Evolutionary conservation across 202 grass and related monocot genomes (phyloP).

Genomic region (Sporobolus alterniflorus): DNA sequence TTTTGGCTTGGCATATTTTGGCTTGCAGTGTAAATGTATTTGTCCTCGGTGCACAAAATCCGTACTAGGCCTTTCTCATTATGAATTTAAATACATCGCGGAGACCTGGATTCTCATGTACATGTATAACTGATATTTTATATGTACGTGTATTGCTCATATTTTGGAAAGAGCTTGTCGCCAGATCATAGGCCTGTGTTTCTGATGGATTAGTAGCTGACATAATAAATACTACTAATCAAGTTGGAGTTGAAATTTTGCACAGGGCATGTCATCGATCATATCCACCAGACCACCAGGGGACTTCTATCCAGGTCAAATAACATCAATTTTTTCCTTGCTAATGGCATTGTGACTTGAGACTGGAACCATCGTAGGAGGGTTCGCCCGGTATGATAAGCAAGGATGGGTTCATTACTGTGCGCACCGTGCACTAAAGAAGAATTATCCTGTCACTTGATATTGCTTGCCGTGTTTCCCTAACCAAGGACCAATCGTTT

Average conservation of each 20-base stretch:
- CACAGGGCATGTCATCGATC: conserved; percentile 3
- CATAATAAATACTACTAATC: conserved; percentile 9
- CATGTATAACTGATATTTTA: neutral
- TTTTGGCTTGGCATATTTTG: conserved; percentile 2
- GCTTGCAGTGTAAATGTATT: conserved; percentile 19
- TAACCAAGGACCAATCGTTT: conserved; percentile 7
- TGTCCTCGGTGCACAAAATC: conserved; percentile 32
- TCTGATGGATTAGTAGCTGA: conserved; percentile 13
- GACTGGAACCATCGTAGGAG: neutral
- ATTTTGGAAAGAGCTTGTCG: conserved; percentile 6
- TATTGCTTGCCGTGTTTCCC: conserved; percentile 13
- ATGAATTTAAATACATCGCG: conserved; percentile 7
- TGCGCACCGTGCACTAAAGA: neutral
- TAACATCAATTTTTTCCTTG: neutral
- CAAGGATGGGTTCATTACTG: neutral
- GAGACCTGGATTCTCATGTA: neutral
- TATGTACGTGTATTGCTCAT: conserved; percentile 1
- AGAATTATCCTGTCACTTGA: neutral
- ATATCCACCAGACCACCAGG: neutral
- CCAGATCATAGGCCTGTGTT: conserved; percentile 3
- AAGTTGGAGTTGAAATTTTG: conserved; percentile 9
- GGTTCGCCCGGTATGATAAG: neutral
- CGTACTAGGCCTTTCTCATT: neutral
- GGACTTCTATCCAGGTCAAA: neutral
- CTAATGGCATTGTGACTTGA: neutral